Percentiles rank a stretch among this genome's conserved stretches.
Evolutionary conservation across 2,329 filamentous ascomycete genomes (phyloP).

Genomic region (Alternaria brassicicola): DNA sequence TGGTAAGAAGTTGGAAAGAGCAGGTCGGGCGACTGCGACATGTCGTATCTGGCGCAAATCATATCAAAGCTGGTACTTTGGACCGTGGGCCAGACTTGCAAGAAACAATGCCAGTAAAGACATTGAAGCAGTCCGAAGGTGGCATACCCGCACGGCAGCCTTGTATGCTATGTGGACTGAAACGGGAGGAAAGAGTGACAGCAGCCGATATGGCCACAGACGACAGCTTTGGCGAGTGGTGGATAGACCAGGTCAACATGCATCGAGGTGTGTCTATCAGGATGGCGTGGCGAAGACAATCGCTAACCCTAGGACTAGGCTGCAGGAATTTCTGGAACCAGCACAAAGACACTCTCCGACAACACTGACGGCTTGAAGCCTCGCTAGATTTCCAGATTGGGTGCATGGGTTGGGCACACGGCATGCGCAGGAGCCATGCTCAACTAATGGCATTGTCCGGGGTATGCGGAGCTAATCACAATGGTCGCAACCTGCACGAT

Average conservation of each 20-base stretch:
- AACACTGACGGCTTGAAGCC: conserved; percentile 58
- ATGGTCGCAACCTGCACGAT: not conserved
- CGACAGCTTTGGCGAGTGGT: conserved; percentile 97
- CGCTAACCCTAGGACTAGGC: conserved; percentile 48
- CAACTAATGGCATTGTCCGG: conserved; percentile 13
- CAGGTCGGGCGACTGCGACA: conserved; percentile 76
- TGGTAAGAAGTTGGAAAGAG: conserved; percentile 74
- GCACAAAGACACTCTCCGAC: conserved; percentile 72
- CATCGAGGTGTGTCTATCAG: conserved; percentile 64
- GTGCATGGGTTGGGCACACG: not conserved
- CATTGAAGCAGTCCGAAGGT: conserved; percentile 65
- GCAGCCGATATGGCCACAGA: conserved; percentile 79
- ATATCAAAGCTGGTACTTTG: conserved; percentile 49
- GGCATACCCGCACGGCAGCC: conserved; percentile 74
- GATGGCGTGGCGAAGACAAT: conserved; percentile 36
- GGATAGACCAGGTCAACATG: conserved; percentile 71
- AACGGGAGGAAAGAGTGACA: conserved; percentile 79
- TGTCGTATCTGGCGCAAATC: conserved; percentile 70
- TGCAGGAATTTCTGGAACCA: conserved; percentile 87
- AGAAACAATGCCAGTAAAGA: conserved; percentile 71
- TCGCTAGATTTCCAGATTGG: not conserved
- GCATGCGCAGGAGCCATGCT: not conserved
- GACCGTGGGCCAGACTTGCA: conserved; percentile 70
- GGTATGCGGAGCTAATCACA: conserved; percentile 9
- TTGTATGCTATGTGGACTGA: conserved; percentile 86